Conservation (phyloP, 1,284 basidiomycete genomes). For the Pseudozyma hubeiensis region DNA sequence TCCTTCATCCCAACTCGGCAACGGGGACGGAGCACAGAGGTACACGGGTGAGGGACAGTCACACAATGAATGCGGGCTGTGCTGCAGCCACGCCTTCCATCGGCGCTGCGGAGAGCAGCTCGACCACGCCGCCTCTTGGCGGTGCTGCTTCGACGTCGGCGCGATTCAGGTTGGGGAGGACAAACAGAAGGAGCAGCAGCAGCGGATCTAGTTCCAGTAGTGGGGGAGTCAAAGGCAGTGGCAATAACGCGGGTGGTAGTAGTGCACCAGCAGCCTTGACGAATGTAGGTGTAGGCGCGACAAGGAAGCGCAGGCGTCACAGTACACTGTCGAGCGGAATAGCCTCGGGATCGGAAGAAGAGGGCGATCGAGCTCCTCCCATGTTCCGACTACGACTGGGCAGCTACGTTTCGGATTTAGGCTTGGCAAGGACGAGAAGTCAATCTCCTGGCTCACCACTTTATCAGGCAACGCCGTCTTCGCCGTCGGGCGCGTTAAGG, state of each 20-base stretch:
- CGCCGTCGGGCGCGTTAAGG: conserved; percentile 10
- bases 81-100: background rate
- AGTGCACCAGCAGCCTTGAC: background rate
- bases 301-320: conserved; percentile 27
- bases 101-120: background rate
- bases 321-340: conserved; percentile 27
- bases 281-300: background rate
- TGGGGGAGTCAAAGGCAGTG: background rate
- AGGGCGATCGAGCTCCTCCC: conserved; percentile 16
- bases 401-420: conserved; percentile 27
- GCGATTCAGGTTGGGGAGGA: conserved; percentile 14
- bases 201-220: conserved; percentile 8
- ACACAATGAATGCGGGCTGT: conserved; percentile 9
- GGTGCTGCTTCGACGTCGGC: conserved; percentile 2
- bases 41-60: background rate
- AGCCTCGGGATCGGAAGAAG: conserved; percentile 35
- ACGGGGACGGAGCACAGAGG: background rate
- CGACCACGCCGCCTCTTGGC: conserved; percentile 5
- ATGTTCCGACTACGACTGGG: conserved; percentile 28
- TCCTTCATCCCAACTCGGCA: background rate
- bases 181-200: conserved; percentile 19
- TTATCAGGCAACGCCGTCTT: conserved; percentile 5
- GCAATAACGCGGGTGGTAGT: background rate
- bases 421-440: conserved; percentile 15
- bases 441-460: conserved; percentile 10